Percentiles rank a stretch among this genome's conserved stretches.
These are phyloP conservation scores for Manihot esculenta DNA, from an alignment of 441 rosid genomes.

Conservation along the genomic window DNA sequence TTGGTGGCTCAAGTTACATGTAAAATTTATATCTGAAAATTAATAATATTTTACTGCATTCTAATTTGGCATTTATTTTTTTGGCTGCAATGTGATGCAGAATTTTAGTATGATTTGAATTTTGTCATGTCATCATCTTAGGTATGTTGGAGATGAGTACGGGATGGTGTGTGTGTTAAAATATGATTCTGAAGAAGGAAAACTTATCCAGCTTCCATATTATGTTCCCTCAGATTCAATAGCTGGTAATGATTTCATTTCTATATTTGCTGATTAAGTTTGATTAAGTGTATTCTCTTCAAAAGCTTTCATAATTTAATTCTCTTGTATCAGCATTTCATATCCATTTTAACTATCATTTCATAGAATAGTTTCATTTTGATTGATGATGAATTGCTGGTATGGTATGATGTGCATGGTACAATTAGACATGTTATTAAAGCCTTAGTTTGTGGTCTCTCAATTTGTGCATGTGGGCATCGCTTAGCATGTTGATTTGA, in stretches of 20 bases:
- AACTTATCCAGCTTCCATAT: constrained; percentile 48
- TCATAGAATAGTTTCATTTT: constrained; percentile 4
- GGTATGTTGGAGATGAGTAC: constrained; percentile 61
- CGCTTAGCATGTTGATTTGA: not conserved
- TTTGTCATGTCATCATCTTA: constrained; percentile 18
- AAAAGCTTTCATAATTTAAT: not conserved
- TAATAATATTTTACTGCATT: not conserved
- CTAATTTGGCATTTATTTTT: not conserved
- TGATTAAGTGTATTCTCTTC: not conserved
- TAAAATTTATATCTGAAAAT: constrained; percentile 28
- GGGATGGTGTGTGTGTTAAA: constrained; percentile 54
- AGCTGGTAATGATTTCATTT: constrained; percentile 39
- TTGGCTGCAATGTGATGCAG: constrained; percentile 6
- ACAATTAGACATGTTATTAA: not conserved
- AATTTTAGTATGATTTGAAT: not conserved
- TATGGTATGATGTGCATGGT: not conserved
- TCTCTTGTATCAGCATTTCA: not conserved
- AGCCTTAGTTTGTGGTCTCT: not conserved
- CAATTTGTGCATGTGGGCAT: not conserved
- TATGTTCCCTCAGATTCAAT: constrained; percentile 41
- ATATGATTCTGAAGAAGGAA: constrained; percentile 42
- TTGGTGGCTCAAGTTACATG: constrained; percentile 57
- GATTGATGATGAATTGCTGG: not conserved
- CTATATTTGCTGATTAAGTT: not conserved
- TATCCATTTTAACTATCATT: not conserved